Evolutionary conservation across 345 rosid species (phyloP).

Genomic region (Physaria fendleri): DNA sequence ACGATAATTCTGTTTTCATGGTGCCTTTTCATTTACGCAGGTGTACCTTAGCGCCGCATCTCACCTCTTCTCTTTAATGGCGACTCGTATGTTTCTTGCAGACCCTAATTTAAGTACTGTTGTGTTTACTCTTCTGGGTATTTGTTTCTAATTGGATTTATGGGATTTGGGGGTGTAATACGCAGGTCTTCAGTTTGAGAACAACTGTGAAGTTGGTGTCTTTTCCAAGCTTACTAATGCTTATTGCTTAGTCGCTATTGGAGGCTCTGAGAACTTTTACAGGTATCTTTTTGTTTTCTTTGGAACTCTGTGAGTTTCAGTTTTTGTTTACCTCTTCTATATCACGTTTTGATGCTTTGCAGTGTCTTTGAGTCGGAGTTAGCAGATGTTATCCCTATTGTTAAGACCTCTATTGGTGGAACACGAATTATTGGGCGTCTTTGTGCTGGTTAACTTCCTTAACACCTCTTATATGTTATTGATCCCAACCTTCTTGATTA

Average conservation of each 20-base stretch:
- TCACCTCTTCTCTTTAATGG: constrained; percentile 2
- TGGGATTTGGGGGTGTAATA: background rate
- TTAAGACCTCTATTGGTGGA: constrained; percentile 63
- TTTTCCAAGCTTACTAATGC: constrained; percentile 77
- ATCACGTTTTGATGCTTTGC: background rate
- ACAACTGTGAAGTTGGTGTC: constrained; percentile 58
- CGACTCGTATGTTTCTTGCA: background rate
- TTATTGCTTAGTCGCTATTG: constrained; percentile 62
- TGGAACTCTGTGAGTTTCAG: background rate
- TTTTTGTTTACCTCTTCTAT: background rate
- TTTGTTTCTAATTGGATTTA: background rate
- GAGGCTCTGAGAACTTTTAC: constrained; percentile 34
- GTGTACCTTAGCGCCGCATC: constrained; percentile 5
- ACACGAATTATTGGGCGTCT: constrained; percentile 66
- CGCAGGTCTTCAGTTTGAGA: constrained; percentile 60
- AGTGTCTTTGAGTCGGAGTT: constrained; percentile 62
- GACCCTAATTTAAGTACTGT: background rate
- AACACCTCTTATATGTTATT: background rate
- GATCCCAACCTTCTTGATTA: background rate
- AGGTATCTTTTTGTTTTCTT: constrained; percentile 34
- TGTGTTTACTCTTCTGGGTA: background rate
- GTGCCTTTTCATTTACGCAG: background rate
- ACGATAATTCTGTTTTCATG: background rate
- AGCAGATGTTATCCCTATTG: constrained; percentile 64
- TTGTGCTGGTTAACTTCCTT: constrained; percentile 77